These are phyloP conservation scores for Saprolegnia diclina DNA, from an alignment of 352 stramenopile species.

Conservation along the genomic window DNA sequence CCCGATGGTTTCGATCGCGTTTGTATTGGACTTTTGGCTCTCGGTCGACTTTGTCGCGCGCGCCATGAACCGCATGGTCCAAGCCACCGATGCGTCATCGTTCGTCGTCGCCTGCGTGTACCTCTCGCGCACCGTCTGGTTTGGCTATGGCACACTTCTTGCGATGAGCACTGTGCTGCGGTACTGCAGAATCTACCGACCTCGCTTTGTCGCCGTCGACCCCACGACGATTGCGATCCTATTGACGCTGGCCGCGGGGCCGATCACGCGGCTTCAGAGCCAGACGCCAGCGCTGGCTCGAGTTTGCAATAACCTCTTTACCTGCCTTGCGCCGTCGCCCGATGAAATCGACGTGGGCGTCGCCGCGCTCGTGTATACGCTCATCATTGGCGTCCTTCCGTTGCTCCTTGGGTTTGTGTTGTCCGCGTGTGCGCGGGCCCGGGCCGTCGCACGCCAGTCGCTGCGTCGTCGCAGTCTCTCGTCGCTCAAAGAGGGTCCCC, in stretches of 20 bases:
- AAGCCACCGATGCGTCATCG: not conserved
- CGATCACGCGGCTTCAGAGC: not conserved
- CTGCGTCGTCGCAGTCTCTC: not conserved
- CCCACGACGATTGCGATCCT: not conserved
- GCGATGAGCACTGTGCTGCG: not conserved
- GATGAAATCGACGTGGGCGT: not conserved
- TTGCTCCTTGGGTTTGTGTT: not conserved
- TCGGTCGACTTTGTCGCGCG: not conserved
- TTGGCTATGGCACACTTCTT: slow-evolving; percentile 11
- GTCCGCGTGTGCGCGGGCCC: not conserved
- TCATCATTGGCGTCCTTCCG: not conserved
- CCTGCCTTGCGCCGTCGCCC: not conserved
- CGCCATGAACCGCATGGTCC: not conserved
- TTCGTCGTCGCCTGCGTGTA: not conserved
- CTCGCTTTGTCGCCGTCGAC: not conserved
- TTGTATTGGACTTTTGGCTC: slow-evolving; percentile 11
- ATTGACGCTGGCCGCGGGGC: not conserved
- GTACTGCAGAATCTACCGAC: not conserved
- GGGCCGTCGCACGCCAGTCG: not conserved
- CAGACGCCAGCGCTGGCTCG: not conserved
- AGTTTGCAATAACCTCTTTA: not conserved
- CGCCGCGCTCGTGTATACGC: not conserved
- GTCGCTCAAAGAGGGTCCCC: not conserved
- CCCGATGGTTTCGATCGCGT: not conserved
- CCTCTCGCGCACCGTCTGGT: slow-evolving; percentile 8